Base-by-base conservation (phyloP, 805 yeast genomes). In the Metschnikowia santaceciliae region DNA sequence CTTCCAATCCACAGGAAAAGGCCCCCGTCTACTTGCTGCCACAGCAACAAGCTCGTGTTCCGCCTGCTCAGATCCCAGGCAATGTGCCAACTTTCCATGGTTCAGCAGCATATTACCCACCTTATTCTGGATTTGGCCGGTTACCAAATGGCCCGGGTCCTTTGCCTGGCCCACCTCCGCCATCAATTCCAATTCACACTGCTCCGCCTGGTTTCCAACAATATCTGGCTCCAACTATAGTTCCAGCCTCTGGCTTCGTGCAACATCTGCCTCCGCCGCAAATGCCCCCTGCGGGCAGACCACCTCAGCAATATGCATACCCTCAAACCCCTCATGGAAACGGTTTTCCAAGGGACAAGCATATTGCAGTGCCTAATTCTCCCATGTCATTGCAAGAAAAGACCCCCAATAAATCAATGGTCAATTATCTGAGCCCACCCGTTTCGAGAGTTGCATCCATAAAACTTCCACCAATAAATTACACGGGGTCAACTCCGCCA, bases 91-190 rank as follows among this genome's bases (percentile, higher is more conserved):
- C 37, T 33, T 42, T 35, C 5, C 47, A 10, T 17, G 22, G 19
- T 13, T 44, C 47, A 14, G 47, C 47, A 23, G 47, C 69, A 8
- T 60, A 56, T 42, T 64, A 61, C 44, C 74, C 75, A 1, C 74
- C 73, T 1, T 69, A 68, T 49, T 59, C 61, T 30, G 72, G 74
- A 4, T 57, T 55, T 11, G 72, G 70, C 4, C 61, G 74, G 36
- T 53, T 69, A 13, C 75, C 75, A 22, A 70, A 71, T 55, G 75
- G 75, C 2, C 76, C 76, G 0, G 76, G 75, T 2, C 75, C 76
- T 1, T 59, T 70, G 11, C 76, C 76, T 0, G 75, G 75, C 1
- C 76, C 77, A 3, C 71, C 74, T 3, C 73, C 74, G 6, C 59
- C 59, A 7, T n/a, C 35, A 14, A 37, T 46, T 7, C 46, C 35